Percentiles rank a stretch among this genome's conserved stretches.
Evolutionary conservation across 2,329 filamentous ascomycete genomes (phyloP).

Genomic region (Monosporascus sp.): DNA sequence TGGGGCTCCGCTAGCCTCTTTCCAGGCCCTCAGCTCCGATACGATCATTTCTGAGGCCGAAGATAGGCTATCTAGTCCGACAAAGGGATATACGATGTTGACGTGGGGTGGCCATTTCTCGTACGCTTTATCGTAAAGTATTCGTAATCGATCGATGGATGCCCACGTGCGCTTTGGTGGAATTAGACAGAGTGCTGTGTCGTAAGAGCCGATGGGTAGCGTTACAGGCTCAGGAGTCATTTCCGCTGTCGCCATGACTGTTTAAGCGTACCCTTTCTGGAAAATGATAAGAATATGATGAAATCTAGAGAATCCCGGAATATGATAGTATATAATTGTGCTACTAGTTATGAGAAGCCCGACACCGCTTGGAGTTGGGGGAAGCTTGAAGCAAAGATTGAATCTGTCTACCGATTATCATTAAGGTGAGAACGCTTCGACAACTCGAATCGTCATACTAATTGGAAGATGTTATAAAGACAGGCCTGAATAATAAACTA

Average conservation of each 20-base stretch:
- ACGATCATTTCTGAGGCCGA: conserved; percentile 36
- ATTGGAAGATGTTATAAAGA: too few species aligned
- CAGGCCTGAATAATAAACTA: too few species aligned
- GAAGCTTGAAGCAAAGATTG: too few species aligned
- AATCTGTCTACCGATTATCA: too few species aligned
- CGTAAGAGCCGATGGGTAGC: conserved; percentile 34
- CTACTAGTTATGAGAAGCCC: too few species aligned
- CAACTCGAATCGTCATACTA: too few species aligned
- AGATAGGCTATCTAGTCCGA: conserved; percentile 40
- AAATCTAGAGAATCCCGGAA: too few species aligned
- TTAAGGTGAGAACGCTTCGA: too few species aligned
- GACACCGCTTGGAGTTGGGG: too few species aligned
- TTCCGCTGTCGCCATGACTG: conserved; percentile 13
- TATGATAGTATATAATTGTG: too few species aligned
- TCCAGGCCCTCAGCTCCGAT: conserved; percentile 23
- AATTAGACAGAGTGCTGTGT: conserved; percentile 58
- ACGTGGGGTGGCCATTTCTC: conserved; percentile 62
- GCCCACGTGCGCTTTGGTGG: conserved; percentile 45
- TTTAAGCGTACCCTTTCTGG: not conserved
- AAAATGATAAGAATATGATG: too few species aligned
- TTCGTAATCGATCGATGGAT: conserved; percentile 49
- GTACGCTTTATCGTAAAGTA: conserved; percentile 57
- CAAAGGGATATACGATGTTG: conserved; percentile 64
- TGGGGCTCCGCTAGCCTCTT: conserved; percentile 2
- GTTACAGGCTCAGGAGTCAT: not conserved